Conservation (phyloP, 2,329 filamentous ascomycete species). For the Knoxdaviesia proteae region DNA sequence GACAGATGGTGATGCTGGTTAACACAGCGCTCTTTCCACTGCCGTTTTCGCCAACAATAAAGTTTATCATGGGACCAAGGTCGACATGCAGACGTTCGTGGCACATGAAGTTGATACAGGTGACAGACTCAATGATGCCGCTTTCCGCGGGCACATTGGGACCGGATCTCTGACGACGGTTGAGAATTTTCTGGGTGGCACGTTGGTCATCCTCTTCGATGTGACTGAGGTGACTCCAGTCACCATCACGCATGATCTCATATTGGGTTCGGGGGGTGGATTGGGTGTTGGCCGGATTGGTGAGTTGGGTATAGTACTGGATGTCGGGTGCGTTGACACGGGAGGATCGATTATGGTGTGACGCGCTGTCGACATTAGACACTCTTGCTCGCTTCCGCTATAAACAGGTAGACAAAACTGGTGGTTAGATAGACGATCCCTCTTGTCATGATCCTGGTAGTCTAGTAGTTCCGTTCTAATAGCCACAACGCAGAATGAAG, state of each 20-base stretch:
- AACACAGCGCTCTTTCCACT: constrained; percentile 94
- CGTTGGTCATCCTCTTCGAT: constrained; percentile 37
- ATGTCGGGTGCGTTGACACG: too few species aligned
- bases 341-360: too few species aligned
- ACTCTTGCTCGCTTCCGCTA: too few species aligned
- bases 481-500: too few species aligned
- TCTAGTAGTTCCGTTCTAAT: too few species aligned
- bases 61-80: constrained; percentile 90
- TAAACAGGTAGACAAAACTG: too few species aligned
- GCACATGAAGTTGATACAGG: constrained; percentile 91
- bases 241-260: constrained; percentile 36
- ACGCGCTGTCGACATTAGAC: too few species aligned
- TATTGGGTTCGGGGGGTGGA: constrained; percentile 32
- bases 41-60: constrained; percentile 92
- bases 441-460: too few species aligned
- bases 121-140: constrained; percentile 73
- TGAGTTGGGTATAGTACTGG: too few species aligned
- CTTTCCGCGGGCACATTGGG: constrained; percentile 61
- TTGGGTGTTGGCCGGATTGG: too few species aligned
- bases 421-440: too few species aligned
- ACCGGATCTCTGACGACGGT: constrained; percentile 15
- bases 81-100: constrained; percentile 63
- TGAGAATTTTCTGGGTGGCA: constrained; percentile 38
- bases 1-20: constrained; percentile 76
- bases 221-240: constrained; percentile 35